Conservation (phyloP, 2,329 filamentous ascomycete genomes). For the Sclerotinia sclerotiorum region DNA sequence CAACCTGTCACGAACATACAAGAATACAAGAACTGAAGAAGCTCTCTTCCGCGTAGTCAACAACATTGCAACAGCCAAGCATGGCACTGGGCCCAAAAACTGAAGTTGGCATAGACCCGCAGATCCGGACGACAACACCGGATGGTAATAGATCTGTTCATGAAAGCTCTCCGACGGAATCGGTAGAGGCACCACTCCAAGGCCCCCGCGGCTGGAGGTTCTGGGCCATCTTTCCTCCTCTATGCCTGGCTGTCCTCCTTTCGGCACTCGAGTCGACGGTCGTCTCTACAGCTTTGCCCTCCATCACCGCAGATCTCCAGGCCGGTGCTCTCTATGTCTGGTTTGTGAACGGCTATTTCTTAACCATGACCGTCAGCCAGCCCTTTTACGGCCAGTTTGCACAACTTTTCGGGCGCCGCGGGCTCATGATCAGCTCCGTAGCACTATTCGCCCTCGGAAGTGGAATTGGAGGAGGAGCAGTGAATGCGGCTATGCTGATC, state of each 20-base stretch:
- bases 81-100: no score
- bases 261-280: conserved; percentile 17
- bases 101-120: no score
- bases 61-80: no score
- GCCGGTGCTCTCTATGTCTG: conserved; percentile 18
- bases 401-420: conserved; percentile 53
- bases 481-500: conserved; percentile 45
- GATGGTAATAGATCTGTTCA: no score
- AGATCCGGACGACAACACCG: no score
- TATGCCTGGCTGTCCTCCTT: conserved; percentile 13
- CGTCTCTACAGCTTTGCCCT: conserved; percentile 14
- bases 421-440: conserved; percentile 45
- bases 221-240: conserved; percentile 15
- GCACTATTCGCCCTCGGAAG: conserved; percentile 32
- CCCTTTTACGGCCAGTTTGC: conserved; percentile 47
- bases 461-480: conserved; percentile 36
- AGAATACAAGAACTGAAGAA: no score
- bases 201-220: conserved; percentile 4
- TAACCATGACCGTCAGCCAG: conserved; percentile 19
- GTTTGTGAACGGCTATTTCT: conserved; percentile 20
- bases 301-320: background rate
- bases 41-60: no score
- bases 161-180: no score
- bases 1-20: no score
- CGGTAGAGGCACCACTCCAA: no score